Evolutionary conservation across 306 rosid genomes (phyloP).

Genomic region (Ziziphus jujuba): DNA sequence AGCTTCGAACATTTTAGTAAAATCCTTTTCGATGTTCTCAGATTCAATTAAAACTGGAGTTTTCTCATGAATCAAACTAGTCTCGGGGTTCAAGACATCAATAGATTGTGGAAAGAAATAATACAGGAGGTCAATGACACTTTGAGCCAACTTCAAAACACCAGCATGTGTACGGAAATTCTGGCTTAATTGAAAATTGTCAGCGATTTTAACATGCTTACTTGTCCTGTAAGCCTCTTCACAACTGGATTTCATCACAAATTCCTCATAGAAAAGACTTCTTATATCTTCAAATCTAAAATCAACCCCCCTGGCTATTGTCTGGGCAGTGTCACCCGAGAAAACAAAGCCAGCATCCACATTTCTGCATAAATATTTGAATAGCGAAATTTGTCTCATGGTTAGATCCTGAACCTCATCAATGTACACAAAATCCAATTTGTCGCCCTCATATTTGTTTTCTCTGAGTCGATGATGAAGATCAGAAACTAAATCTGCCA

Average conservation of each 20-base stretch:
- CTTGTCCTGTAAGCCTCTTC: neutral
- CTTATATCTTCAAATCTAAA: conserved; percentile 63
- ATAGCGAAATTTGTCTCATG: conserved; percentile 61
- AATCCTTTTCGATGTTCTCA: conserved; percentile 38
- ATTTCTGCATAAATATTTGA: conserved; percentile 32
- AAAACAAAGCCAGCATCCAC: conserved; percentile 32
- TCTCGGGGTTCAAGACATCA: conserved; percentile 33
- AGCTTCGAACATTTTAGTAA: conserved; percentile 46
- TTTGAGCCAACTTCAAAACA: conserved; percentile 46
- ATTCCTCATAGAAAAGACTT: conserved; percentile 34
- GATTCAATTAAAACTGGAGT: conserved; percentile 55
- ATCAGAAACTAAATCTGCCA: conserved; percentile 64
- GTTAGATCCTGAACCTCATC: conserved; percentile 75
- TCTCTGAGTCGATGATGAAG: conserved; percentile 46
- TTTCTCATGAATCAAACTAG: conserved; percentile 33
- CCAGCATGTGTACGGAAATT: conserved; percentile 45
- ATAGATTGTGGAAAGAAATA: conserved; percentile 33
- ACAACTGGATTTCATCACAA: conserved; percentile 16
- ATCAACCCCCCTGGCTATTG: conserved; percentile 63
- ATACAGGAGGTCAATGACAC: conserved; percentile 55
- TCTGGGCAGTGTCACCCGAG: conserved; percentile 39
- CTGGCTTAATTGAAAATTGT: conserved; percentile 35
- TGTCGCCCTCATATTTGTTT: conserved; percentile 43
- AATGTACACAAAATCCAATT: too few relatives aligned
- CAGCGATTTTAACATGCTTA: conserved; percentile 11